Evolutionary conservation across 2,329 filamentous ascomycete genomes (phyloP), one percentile per base, ranked within the genome.

Genomic region (Didymella arachidicola): DNA sequence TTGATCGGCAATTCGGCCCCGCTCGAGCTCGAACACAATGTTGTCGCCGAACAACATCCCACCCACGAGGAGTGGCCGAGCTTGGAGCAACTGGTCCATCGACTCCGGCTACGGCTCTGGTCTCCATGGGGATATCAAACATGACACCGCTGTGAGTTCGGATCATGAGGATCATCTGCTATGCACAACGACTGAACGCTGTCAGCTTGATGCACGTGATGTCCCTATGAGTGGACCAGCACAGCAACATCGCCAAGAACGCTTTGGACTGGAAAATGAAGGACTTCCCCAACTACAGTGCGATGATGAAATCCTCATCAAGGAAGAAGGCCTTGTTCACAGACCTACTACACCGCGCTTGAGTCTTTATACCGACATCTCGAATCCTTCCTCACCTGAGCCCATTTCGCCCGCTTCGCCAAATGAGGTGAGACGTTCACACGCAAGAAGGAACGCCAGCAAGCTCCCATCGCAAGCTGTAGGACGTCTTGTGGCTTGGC

Each of bases 51-150:
- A 64, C 48, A 63, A 62, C 41, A 52, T 63, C 43, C 18, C 56
- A n/a, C 51, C 61, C 12, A 73, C 70, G 49, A 52, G 29, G 19
- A 22, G 43, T 12, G 46, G 25, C 34, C 66, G 61, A 34, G 67
- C 71, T 8, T 60, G 70, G 18, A 73, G 72, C 45, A 72, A 72
- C 32, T 72, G 69, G 67, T 71, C 67, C 19, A 57, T 72, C 26
- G 73, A 76, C 53, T 76, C 73, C n/a, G 72, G 74, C 7, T 76
- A 76, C 61, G 68, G 57, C 16, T 67, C 71, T 5, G 66, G 61
- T 29, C 59, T 59, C 7, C 46, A 68, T 22, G 67, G 69, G 26
- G 57, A 60, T 22, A 14, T 14, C 7, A 52, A 52, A 7, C 7
- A 66, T 63, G 4, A 34, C 47, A 22, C 41, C 46, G n/a, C 32